A percentile compares a stretch with the other conserved stretches of the same genome.
Evolutionary conservation across 257 asterid species (phyloP).

Genomic region (Jasminum sambac): DNA sequence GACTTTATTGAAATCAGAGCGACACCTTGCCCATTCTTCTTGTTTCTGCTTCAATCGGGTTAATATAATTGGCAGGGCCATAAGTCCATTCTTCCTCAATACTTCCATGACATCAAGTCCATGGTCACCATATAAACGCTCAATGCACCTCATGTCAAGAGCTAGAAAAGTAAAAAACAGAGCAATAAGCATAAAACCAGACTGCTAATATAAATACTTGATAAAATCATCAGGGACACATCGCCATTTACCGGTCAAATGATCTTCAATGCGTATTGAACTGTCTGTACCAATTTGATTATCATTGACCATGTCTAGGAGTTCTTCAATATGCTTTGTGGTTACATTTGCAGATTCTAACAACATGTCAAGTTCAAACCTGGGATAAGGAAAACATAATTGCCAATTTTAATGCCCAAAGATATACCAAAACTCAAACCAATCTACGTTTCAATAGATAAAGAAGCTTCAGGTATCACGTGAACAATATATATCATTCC

Average conservation of each 20-base stretch:
- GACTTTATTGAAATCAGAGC: constrained; percentile 88
- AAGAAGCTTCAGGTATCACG: neutral
- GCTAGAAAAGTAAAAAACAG: constrained; percentile 45
- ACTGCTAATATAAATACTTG: constrained; percentile 25
- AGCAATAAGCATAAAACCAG: constrained; percentile 25
- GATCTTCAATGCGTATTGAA: constrained; percentile 67
- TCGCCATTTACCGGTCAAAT: constrained; percentile 62
- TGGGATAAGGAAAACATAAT: constrained; percentile 41
- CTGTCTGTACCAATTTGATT: constrained; percentile 43
- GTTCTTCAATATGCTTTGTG: constrained; percentile 75
- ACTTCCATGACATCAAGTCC: constrained; percentile 98
- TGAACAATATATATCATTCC: constrained; percentile 2
- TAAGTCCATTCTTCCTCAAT: constrained; percentile 73
- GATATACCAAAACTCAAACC: constrained; percentile 11
- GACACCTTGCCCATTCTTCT: constrained; percentile 95
- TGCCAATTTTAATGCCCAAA: constrained; percentile 23
- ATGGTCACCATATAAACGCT: constrained; percentile 96
- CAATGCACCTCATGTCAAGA: constrained; percentile 88
- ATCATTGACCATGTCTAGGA: constrained; percentile 60
- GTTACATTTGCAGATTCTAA: constrained; percentile 84
- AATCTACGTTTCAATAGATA: constrained; percentile 14
- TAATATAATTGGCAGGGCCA: constrained; percentile 82
- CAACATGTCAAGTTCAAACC: constrained; percentile 99
- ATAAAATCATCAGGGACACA: constrained; percentile 30
- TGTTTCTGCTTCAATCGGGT: constrained; percentile 94